Evolutionary conservation across 306 rosid genomes (phyloP).

Genomic region (Vigna hirtella): DNA sequence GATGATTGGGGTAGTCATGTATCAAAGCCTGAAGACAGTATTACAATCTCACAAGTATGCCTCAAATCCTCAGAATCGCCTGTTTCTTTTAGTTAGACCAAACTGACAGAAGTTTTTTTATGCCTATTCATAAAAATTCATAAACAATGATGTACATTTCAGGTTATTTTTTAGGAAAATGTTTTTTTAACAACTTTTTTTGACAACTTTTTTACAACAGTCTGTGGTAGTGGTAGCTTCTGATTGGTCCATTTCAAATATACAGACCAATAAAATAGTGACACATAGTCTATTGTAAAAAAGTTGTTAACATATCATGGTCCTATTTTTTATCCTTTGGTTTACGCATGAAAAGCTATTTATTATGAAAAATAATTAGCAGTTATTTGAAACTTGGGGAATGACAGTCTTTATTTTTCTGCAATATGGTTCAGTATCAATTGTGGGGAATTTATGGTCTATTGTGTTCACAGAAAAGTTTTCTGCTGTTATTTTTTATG

Average conservation of each 20-base stretch:
- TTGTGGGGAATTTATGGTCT: neutral
- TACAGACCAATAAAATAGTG: too few species aligned
- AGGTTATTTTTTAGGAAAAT: neutral
- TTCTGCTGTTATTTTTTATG: neutral
- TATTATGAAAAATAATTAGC: constrained; percentile 19
- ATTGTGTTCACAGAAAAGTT: neutral
- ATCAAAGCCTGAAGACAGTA: constrained; percentile 49
- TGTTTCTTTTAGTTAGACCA: constrained; percentile 29
- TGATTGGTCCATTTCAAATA: too few species aligned
- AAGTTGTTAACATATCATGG: too few species aligned
- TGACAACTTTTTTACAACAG: too few species aligned
- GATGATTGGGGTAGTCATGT: constrained; percentile 56
- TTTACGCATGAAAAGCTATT: neutral
- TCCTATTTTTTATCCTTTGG: neutral
- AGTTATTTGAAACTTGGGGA: constrained; percentile 8
- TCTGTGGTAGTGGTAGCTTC: too few species aligned
- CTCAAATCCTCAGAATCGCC: constrained; percentile 3
- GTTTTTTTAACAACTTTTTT: too few species aligned
- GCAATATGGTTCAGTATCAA: constrained; percentile 8
- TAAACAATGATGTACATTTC: constrained; percentile 1
- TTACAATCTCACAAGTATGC: constrained; percentile 59
- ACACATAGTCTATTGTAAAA: too few species aligned
- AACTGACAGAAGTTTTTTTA: neutral
- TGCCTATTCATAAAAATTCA: neutral
- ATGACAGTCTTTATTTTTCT: neutral